phyloP scores from a whole-genome alignment of 2,329 filamentous ascomycete genomes.

The Penicillium sclerotiorum region DNA sequence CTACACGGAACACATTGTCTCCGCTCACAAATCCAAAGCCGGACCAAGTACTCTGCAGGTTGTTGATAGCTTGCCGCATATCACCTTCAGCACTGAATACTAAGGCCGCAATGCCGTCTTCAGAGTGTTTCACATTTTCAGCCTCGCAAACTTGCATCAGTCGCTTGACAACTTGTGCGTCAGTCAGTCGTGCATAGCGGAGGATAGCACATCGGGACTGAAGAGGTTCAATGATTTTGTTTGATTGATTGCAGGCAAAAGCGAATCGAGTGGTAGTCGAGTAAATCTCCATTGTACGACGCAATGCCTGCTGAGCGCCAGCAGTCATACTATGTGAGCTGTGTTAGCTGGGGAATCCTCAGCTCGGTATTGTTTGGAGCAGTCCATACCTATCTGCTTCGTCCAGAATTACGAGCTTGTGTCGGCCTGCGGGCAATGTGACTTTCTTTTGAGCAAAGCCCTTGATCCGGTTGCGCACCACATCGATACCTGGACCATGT shows the following conservation, averaged over 20 bases:
- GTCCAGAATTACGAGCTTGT: slow-evolving; percentile 96
- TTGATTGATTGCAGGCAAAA: slow-evolving; percentile 97
- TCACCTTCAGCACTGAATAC: slow-evolving; percentile 97
- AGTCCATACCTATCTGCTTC: slow-evolving; percentile 76
- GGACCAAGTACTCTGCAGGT: slow-evolving; percentile 87
- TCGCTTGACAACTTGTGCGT: slow-evolving; percentile 88
- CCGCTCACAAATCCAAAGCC: slow-evolving; percentile 97
- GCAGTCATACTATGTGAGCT: slow-evolving; percentile 74
- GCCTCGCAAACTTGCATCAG: slow-evolving; percentile 90
- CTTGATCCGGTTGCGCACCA: slow-evolving; percentile 96
- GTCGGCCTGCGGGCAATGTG: slow-evolving; percentile 82
- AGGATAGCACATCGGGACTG: slow-evolving; percentile 96
- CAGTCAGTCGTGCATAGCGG: slow-evolving; percentile 87
- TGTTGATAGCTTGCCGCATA: slow-evolving; percentile 99
- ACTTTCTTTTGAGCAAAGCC: slow-evolving; percentile 99
- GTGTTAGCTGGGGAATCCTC: neutral
- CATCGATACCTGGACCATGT: slow-evolving; percentile 73
- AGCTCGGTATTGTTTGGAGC: neutral
- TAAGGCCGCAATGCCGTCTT: slow-evolving; percentile 92
- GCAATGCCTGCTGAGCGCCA: slow-evolving; percentile 90
- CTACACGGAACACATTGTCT: slow-evolving; percentile 97
- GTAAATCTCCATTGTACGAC: slow-evolving; percentile 98
- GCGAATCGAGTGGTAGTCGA: slow-evolving; percentile 94
- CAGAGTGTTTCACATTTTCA: slow-evolving; percentile 85
- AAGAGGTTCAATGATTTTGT: slow-evolving; percentile 99